phyloP scores from a whole-genome alignment of 139 green algal genomes.

The Spirogloea muscicola region DNA sequence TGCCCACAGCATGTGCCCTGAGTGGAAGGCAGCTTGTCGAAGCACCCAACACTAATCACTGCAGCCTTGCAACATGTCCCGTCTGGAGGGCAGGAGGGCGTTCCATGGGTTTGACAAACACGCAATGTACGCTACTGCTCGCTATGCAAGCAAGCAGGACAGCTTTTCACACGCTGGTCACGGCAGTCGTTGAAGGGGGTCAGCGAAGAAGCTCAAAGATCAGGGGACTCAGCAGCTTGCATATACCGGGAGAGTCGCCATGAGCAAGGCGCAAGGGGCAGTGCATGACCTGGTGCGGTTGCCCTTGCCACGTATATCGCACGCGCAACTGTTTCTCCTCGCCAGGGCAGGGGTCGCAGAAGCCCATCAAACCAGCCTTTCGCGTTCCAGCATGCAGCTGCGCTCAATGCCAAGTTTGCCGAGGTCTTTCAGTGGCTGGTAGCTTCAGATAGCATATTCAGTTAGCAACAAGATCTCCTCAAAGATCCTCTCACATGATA shows the following conservation, averaged over 20 bases:
- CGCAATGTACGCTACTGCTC: not conserved
- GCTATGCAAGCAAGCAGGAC: not conserved
- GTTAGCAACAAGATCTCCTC: not conserved
- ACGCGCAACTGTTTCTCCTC: constrained; percentile 21
- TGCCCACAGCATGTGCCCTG: not conserved
- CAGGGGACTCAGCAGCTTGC: too few species aligned
- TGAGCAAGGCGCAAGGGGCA: too few species aligned
- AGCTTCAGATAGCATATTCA: not conserved
- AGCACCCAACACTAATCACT: too few species aligned
- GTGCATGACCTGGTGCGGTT: constrained; percentile 13
- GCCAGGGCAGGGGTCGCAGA: constrained; percentile 37
- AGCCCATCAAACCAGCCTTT: constrained; percentile 27
- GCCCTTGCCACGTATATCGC: constrained; percentile 8
- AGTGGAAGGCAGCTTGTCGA: too few species aligned
- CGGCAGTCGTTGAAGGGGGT: not conserved
- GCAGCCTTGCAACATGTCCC: too few species aligned
- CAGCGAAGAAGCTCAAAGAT: not conserved
- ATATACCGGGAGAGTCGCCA: too few species aligned
- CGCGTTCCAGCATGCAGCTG: constrained; percentile 18
- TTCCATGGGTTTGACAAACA: not conserved
- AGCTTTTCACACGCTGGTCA: not conserved
- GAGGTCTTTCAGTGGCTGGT: not conserved
- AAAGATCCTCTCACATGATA: not conserved
- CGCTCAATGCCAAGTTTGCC: not conserved
- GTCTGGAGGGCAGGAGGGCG: too few species aligned